These are phyloP conservation scores for Morella rubra DNA, from an alignment of 306 rosid genomes.

Conservation along the genomic window DNA sequence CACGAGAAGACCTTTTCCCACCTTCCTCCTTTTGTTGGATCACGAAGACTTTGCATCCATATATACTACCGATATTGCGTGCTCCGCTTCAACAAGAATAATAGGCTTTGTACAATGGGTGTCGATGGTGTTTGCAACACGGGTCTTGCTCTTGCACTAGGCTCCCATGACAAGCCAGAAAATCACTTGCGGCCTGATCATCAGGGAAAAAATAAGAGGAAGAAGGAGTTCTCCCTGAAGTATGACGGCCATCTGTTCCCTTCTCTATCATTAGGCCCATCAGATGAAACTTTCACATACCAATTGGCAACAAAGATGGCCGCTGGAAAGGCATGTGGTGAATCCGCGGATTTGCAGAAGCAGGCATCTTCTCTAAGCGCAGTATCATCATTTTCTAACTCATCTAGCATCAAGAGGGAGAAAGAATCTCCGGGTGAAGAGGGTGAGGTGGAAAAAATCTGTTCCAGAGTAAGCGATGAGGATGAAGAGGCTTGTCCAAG, in stretches of 20 bases:
- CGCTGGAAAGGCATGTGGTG: conserved; percentile 16
- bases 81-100: conserved; percentile 10
- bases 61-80: conserved; percentile 14
- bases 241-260: conserved; percentile 41
- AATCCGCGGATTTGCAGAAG: conserved; percentile 27
- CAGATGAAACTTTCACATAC: conserved; percentile 18
- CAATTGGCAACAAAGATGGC: neutral
- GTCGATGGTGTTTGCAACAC: conserved; percentile 40
- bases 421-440: conserved; percentile 42
- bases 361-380: conserved; percentile 46
- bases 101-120: conserved; percentile 34
- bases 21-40: conserved; percentile 3
- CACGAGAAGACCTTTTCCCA: conserved; percentile 23
- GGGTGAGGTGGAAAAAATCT: conserved; percentile 29
- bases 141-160: conserved; percentile 56
- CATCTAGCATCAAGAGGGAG: conserved; percentile 69
- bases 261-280: conserved; percentile 56
- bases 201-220: conserved; percentile 13
- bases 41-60: neutral
- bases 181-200: conserved; percentile 18
- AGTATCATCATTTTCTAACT: conserved; percentile 68
- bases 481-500: conserved; percentile 53
- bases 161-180: conserved; percentile 23
- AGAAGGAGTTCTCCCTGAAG: conserved; percentile 32
- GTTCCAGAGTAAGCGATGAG: conserved; percentile 35